Evolutionary conservation across 495 filamentous ascomycete genomes (phyloP), one percentile per base, ranked within the genome.

Genomic region (Hyphodiscus hymeniophilus): DNA sequence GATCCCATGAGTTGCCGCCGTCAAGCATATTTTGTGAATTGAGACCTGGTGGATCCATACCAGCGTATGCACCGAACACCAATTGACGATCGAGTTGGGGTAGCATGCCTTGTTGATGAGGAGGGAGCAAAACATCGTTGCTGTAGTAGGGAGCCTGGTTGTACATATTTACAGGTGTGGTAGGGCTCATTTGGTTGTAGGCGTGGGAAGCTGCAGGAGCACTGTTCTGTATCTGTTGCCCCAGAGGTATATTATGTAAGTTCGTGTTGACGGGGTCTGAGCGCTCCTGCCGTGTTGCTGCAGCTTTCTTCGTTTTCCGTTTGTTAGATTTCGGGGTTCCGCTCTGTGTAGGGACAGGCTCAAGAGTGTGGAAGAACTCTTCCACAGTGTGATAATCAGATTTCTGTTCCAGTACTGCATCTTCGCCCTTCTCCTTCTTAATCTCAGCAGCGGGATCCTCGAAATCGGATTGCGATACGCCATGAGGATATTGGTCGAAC

Each of bases 401-500:
- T 58, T 88, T 86, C 52, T 94, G 85, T 44, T 87, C 83, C 52
- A 94, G 73, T 0, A 88, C 84, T 0, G 83, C 85, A 52, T 94
- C 88, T 24, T 86, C 82, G 22, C 82, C 82, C 7, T 77, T 82
- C 51, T 89, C 82, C 56, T 82, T 82, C 61, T 76, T 70, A 26
- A 50, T 49, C 47, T 76, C 74, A 1, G 70, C 66, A 31, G 80
- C 81, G 0, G 87, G 82, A 51, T 90, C 87, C 54, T 90, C 84
- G 66, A 85, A 92, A 63, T 92, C 84, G 8, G 82, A 71, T 44
- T 83, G 75, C 22, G 87, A 86, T 17, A 96, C 87, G 10, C 92
- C 92, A 57, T 92, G 87, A 1, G 92, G 92, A 66, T 96, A 96
- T 54, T 87, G 82, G 60, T 90, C 81, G 59, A 96, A 96, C 92